A percentile compares a stretch with the other conserved stretches of the same genome.
Conservation (phyloP, 768 basidiomycete species). For the Lyophyllum shimeji region DNA sequence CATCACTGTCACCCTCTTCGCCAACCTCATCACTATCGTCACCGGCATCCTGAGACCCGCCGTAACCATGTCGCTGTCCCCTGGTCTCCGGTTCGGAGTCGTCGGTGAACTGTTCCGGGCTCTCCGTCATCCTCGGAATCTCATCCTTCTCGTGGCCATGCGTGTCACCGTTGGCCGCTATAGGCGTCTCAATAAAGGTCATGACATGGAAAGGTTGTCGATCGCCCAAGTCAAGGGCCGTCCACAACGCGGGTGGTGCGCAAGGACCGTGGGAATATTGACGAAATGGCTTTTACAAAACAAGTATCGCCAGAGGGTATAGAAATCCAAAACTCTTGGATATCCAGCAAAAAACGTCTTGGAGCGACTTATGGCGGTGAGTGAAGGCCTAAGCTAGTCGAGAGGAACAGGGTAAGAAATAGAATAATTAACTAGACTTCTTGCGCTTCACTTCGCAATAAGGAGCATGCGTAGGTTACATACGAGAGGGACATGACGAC, state of each 20-base stretch:
- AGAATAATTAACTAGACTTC: too few species aligned
- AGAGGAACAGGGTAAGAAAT: too few species aligned
- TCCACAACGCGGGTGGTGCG: background rate
- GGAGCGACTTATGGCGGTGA: too few species aligned
- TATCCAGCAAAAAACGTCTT: too few species aligned
- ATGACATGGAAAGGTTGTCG: slow-evolving; percentile 11
- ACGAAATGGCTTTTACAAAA: background rate
- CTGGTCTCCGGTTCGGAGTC: background rate
- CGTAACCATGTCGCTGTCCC: background rate
- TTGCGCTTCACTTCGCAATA: too few species aligned
- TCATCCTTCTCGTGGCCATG: slow-evolving; percentile 7
- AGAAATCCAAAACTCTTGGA: background rate
- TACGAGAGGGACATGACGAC: background rate
- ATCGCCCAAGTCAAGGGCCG: background rate
- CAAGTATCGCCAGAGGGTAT: background rate
- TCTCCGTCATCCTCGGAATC: background rate
- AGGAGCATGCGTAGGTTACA: background rate
- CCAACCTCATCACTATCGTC: slow-evolving; percentile 26
- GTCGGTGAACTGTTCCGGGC: background rate
- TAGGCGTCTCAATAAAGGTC: slow-evolving; percentile 5
- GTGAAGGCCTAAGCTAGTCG: too few species aligned
- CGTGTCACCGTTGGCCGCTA: background rate
- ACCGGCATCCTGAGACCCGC: slow-evolving; percentile 10
- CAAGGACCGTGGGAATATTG: background rate
- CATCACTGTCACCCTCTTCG: slow-evolving; percentile 20